Conservation (phyloP, 2,329 filamentous ascomycete species). For the Colletotrichum higginsianum region DNA sequence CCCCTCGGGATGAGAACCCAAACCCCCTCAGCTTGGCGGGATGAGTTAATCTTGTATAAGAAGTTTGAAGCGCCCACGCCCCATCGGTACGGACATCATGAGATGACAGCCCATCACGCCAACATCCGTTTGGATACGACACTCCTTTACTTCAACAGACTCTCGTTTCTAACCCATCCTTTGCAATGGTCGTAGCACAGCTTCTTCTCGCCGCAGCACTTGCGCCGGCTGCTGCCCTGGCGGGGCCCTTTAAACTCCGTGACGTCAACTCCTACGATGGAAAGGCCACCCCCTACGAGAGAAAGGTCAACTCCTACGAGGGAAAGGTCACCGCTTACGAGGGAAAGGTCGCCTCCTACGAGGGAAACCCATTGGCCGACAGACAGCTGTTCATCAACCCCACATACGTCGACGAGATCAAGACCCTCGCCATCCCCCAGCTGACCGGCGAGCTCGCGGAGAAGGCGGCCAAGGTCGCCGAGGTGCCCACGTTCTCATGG, state of each 20-base stretch:
- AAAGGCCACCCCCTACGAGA: too few species aligned
- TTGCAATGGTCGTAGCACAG: conserved; percentile 19
- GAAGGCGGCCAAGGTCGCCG: conserved; percentile 50
- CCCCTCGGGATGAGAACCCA: conserved; percentile 12
- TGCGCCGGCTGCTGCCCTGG: conserved; percentile 31
- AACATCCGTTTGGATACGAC: conserved; percentile 4
- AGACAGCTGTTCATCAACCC: conserved; percentile 55
- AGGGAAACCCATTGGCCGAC: conserved; percentile 56
- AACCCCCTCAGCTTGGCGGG: conserved; percentile 30
- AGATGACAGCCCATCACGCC: neutral
- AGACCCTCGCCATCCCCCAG: conserved; percentile 66
- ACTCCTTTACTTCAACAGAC: neutral
- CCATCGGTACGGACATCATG: neutral
- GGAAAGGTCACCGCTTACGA: too few species aligned
- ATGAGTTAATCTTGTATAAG: conserved; percentile 4
- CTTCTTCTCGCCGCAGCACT: conserved; percentile 37
- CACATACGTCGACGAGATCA: conserved; percentile 55
- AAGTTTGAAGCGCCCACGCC: neutral
- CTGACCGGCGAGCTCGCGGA: conserved; percentile 61
- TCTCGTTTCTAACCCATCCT: neutral
- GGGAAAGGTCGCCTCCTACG: conserved; percentile 41
- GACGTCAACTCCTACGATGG: conserved; percentile 41
- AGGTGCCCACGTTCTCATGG: conserved; percentile 51
- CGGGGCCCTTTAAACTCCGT: conserved; percentile 32
- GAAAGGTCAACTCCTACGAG: conserved; percentile 40